phyloP scores from a whole-genome alignment of 225 moss, liverwort and hornwort genomes.

The Antitrichia curtipendula region DNA sequence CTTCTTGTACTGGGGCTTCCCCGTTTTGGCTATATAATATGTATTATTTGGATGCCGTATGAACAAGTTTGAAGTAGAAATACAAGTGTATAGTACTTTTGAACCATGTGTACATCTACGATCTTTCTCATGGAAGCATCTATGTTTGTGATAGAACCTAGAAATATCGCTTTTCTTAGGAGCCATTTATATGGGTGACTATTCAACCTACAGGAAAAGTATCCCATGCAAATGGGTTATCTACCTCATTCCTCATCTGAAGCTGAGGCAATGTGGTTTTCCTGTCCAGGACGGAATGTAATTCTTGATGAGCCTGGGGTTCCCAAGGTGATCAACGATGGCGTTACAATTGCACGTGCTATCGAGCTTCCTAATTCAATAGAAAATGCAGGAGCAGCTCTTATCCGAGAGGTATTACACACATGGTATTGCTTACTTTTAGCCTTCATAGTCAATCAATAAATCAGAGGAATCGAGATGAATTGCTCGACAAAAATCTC shows the following conservation, averaged over 20 bases:
- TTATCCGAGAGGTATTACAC: conserved; percentile 62
- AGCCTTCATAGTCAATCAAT: not conserved
- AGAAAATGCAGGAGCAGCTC: conserved; percentile 89
- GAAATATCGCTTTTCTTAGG: not conserved
- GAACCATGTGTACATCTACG: not conserved
- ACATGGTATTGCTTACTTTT: not conserved
- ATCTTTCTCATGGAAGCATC: not conserved
- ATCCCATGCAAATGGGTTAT: not conserved
- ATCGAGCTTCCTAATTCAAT: conserved; percentile 76
- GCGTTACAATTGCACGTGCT: conserved; percentile 85
- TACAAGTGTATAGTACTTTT: not conserved
- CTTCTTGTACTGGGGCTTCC: too few species aligned
- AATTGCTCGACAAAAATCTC: not conserved
- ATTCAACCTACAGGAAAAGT: too few species aligned
- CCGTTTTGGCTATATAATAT: not conserved
- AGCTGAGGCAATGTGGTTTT: not conserved
- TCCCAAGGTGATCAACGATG: conserved; percentile 92
- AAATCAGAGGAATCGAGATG: not conserved
- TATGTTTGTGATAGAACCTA: not conserved
- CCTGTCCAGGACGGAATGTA: conserved; percentile 62
- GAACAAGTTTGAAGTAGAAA: not conserved
- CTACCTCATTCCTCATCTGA: not conserved
- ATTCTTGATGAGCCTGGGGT: conserved; percentile 81
- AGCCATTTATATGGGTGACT: not conserved
- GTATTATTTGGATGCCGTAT: not conserved